Evolutionary conservation across 1,284 basidiomycete species (phyloP).

Genomic region (Puccinia novopanici): DNA sequence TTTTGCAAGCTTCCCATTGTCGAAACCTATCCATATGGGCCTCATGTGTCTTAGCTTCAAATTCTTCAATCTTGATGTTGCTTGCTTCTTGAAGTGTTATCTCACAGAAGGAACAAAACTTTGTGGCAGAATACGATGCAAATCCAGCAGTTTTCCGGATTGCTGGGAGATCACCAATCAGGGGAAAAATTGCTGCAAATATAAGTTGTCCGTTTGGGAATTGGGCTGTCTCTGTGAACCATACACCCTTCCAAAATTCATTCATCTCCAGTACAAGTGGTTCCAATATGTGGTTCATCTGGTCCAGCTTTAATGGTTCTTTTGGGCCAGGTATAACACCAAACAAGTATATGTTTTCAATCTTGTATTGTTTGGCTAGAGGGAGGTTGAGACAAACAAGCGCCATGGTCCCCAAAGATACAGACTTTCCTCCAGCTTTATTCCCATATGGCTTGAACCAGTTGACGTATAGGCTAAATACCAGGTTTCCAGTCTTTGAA

Average conservation of each 20-base stretch:
- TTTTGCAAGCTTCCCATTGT: background rate
- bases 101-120: conserved; percentile 20
- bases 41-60: background rate
- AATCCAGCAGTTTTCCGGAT: background rate
- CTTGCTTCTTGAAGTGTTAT: background rate
- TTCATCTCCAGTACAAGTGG: conserved; percentile 19
- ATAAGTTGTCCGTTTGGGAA: background rate
- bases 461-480: conserved; percentile 29
- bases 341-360: conserved; percentile 27
- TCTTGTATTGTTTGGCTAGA: conserved; percentile 1
- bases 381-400: conserved; percentile 34
- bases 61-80: background rate
- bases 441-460: conserved; percentile 42
- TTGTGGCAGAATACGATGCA: background rate
- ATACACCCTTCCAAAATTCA: conserved; percentile 16
- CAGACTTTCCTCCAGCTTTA: conserved; percentile 3
- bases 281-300: conserved; percentile 25
- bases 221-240: background rate
- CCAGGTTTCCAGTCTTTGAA: conserved; percentile 22
- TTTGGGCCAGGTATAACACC: conserved; percentile 19
- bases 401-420: conserved; percentile 2
- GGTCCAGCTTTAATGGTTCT: conserved; percentile 16
- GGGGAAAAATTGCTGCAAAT: conserved; percentile 8
- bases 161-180: too few species aligned
- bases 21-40: background rate